phyloP scores from a whole-genome alignment of 2,329 filamentous ascomycete species.

The Xylariaceae sp. region DNA sequence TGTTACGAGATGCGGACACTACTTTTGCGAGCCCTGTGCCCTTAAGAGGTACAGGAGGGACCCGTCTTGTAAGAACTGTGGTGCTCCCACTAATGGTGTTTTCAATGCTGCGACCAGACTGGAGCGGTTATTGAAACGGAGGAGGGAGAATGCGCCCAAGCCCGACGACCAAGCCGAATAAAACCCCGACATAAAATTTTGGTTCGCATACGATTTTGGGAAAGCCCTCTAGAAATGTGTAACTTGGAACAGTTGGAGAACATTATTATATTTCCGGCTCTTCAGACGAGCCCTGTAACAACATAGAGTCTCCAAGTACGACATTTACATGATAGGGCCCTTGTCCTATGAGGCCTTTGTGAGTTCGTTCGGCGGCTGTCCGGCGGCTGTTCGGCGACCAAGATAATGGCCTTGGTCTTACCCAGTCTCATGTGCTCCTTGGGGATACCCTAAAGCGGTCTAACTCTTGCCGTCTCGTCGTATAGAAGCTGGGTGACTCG shows the following conservation, averaged over 20 bases:
- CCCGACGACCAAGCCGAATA: neutral
- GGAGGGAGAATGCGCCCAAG: neutral
- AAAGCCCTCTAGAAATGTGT: neutral
- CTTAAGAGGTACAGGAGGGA: conserved; percentile 80
- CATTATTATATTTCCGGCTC: too few relatives aligned
- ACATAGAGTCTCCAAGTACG: too few relatives aligned
- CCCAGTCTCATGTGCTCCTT: too few relatives aligned
- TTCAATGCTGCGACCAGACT: conserved; percentile 57
- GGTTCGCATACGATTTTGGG: neutral
- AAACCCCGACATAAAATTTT: neutral
- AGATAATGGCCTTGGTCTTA: too few relatives aligned
- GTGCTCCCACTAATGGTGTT: conserved; percentile 76
- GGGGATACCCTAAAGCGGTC: too few relatives aligned
- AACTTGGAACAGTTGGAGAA: neutral
- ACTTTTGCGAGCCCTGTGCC: conserved; percentile 90
- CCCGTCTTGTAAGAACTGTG: conserved; percentile 80
- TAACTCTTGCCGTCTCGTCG: neutral
- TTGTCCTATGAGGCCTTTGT: too few relatives aligned
- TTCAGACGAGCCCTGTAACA: too few relatives aligned
- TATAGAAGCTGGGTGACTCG: neutral
- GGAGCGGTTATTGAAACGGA: neutral
- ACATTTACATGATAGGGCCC: neutral
- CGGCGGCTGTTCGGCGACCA: too few relatives aligned
- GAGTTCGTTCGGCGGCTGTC: too few relatives aligned
- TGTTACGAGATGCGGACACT: conserved; percentile 86